These are phyloP conservation scores for Stachybotrys chlorohalonatus DNA, from an alignment of 2,329 filamentous ascomycete species.

Conservation along the genomic window DNA sequence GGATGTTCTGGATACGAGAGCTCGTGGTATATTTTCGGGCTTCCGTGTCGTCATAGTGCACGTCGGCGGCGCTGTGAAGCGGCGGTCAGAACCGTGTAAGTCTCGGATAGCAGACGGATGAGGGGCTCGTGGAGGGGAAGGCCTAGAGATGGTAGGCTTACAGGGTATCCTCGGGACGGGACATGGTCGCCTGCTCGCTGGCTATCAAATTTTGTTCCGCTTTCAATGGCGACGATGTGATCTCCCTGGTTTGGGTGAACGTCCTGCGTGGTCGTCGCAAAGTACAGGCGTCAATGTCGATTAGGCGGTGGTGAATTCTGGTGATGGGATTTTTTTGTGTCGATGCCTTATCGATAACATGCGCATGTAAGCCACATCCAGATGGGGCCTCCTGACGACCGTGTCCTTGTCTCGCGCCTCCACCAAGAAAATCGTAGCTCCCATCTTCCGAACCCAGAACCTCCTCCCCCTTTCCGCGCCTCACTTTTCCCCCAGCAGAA, in stretches of 20 bases:
- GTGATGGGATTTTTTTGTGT: neutral
- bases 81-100: conserved; percentile 8
- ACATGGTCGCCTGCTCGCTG: conserved; percentile 53
- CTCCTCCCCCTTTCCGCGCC: neutral
- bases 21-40: conserved; percentile 96
- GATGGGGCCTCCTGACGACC: neutral
- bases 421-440: neutral
- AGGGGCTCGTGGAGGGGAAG: conserved; percentile 5
- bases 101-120: conserved; percentile 10
- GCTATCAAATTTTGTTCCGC: neutral
- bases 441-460: neutral
- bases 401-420: neutral
- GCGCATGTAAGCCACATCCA: conserved; percentile 1
- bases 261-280: neutral
- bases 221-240: neutral
- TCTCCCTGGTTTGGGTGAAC: neutral
- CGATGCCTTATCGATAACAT: conserved; percentile 1
- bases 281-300: neutral
- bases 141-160: conserved; percentile 31
- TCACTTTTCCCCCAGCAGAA: neutral
- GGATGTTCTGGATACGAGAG: conserved; percentile 91
- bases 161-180: conserved; percentile 92
- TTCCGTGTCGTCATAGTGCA: conserved; percentile 95
- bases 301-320: neutral
- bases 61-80: conserved; percentile 68